Conservation (phyloP, 345 rosid genomes). For the Mallotus nudiflorus region DNA sequence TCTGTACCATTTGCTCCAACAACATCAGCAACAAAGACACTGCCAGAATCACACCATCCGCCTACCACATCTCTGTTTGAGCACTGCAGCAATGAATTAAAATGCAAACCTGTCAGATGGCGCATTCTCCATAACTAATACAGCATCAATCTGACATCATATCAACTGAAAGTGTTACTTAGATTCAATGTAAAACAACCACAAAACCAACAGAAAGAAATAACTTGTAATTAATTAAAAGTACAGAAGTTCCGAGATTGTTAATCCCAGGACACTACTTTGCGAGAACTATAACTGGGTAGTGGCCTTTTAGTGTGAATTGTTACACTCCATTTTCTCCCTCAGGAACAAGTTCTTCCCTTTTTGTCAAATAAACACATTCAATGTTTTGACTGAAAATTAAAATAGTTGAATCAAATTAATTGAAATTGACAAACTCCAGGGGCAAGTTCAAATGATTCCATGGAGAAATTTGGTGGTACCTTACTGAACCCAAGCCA, state of each 20-base stretch:
- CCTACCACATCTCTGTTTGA: constrained; percentile 51
- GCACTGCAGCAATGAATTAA: constrained; percentile 44
- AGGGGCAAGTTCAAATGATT: neutral
- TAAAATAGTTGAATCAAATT: too few species aligned
- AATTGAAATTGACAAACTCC: neutral
- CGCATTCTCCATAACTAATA: neutral
- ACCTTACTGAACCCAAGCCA: constrained; percentile 79
- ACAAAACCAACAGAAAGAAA: neutral
- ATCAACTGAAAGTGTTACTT: neutral
- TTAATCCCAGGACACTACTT: neutral
- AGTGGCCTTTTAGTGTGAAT: neutral
- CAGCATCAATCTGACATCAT: constrained; percentile 12
- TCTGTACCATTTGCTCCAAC: neutral
- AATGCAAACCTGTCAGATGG: constrained; percentile 23
- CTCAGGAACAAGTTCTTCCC: neutral
- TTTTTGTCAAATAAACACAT: neutral
- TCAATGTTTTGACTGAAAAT: too few species aligned
- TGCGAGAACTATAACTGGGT: neutral
- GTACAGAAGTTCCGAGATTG: neutral
- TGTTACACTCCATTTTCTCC: too few species aligned
- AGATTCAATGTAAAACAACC: constrained; percentile 4
- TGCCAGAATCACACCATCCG: constrained; percentile 75
- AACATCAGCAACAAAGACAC: constrained; percentile 59
- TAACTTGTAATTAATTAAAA: neutral
- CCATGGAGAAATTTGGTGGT: constrained; percentile 8